Evolutionary conservation across 345 rosid genomes (phyloP), one percentile per base, ranked within the genome.

Genomic region (Trapa bicornis): DNA sequence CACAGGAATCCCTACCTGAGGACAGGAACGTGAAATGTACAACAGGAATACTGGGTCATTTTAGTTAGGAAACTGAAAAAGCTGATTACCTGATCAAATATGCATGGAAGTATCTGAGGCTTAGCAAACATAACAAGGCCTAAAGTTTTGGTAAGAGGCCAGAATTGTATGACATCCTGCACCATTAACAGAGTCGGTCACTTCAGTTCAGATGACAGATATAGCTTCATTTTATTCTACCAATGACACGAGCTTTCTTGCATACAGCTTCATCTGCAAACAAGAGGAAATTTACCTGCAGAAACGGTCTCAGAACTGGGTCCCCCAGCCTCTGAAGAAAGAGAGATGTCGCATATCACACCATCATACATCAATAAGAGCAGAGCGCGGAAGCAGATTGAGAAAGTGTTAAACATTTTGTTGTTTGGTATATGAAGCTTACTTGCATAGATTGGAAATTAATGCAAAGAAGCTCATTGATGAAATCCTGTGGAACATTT

Each of bases 381-480:
- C 61, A 22, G 35, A 39, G 3, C 2, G 4, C n/a, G 36, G 36
- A 35, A 50, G 56, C 17, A 50, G 56, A 8, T 15, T 12, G 61
- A n/a, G 15, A 41, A 22, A 65, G 16, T 37, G 47, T 22, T 32
- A 16, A 22, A 56, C 58, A 56, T 13, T 43, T 47, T 12, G 35
- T 29, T 52, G 41, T 41, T n/a, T 9, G 38, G 50, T 22, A 8
- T 11, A 13, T 58, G 47, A 38, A 36, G 65, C 60, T 38, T 79
- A 88, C 97, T 94, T 86, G 88, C 97, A 93, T 90, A 67, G 89
- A 77, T 75, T 45, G 82, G 77, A 93, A 93, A 77, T 93, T 90
- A 66, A 81, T 84, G 64, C 81, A 71, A 74, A 93, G 98, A 78
- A 93, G 97, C 78, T 93, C 98, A 62, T 87, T 93, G 58, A 84